phyloP scores from a whole-genome alignment of 2,329 filamentous ascomycete species.

The Alternaria alternata region DNA sequence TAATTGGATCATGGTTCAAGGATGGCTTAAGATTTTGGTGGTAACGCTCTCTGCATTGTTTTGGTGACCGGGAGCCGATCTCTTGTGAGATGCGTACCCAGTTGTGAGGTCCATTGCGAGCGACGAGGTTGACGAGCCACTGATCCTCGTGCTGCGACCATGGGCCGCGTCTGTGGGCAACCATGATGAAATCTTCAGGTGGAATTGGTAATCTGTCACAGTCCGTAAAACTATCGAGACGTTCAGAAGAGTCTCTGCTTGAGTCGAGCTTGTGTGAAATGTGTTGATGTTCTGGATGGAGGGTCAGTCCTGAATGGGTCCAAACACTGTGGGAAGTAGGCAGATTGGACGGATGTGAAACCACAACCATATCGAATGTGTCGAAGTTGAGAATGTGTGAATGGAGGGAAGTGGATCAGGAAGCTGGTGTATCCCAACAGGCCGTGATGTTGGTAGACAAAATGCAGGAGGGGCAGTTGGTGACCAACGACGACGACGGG shows the following conservation, averaged over 20 bases:
- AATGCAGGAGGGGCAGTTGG: slow-evolving; percentile 1
- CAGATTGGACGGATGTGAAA: neutral
- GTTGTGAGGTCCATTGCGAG: slow-evolving; percentile 77
- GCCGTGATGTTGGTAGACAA: neutral
- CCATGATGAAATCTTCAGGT: slow-evolving; percentile 46
- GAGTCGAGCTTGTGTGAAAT: neutral
- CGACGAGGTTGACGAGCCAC: slow-evolving; percentile 74
- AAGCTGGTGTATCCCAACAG: neutral
- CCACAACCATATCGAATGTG: neutral
- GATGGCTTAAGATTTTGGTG: slow-evolving; percentile 92
- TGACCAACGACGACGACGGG: slow-evolving; percentile 2
- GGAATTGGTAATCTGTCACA: neutral
- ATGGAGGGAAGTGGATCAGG: neutral
- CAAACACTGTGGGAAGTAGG: slow-evolving; percentile 6
- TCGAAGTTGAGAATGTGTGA: neutral
- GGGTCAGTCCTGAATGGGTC: slow-evolving; percentile 15
- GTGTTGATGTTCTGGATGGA: slow-evolving; percentile 7
- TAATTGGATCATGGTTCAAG: slow-evolving; percentile 79
- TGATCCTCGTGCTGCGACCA: slow-evolving; percentile 83
- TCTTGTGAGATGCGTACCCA: slow-evolving; percentile 87
- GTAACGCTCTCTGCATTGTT: slow-evolving; percentile 93
- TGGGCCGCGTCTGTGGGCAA: slow-evolving; percentile 75
- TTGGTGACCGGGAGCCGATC: slow-evolving; percentile 81
- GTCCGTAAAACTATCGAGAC: neutral
- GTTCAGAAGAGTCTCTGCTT: neutral